Conservation (phyloP, 2,329 filamentous ascomycete genomes). For the Phialophora verrucosa region DNA sequence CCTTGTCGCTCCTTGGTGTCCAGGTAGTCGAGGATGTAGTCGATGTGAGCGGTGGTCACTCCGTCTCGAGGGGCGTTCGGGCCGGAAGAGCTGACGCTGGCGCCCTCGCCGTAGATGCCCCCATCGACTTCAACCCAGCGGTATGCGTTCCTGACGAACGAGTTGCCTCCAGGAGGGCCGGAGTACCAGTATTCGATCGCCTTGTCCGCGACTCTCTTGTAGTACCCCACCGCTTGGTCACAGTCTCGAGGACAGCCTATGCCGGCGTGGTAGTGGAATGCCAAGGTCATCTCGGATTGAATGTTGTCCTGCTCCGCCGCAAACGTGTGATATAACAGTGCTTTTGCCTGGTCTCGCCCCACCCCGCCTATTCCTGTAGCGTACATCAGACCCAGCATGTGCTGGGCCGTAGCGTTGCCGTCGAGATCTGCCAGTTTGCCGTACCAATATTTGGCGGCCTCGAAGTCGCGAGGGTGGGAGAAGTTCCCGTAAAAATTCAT, state of each 20-base stretch:
- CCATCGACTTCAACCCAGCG: conserved; percentile 88
- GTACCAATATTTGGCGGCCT: conserved; percentile 80
- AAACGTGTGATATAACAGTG: conserved; percentile 91
- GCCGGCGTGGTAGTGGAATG: conserved; percentile 81
- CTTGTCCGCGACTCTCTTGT: conserved; percentile 92
- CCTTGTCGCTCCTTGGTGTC: conserved; percentile 90
- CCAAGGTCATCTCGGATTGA: conserved; percentile 90
- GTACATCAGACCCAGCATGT: conserved; percentile 96
- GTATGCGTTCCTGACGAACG: conserved; percentile 77
- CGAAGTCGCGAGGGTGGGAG: conserved; percentile 81
- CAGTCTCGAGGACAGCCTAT: conserved; percentile 87
- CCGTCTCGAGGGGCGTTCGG: conserved; percentile 73
- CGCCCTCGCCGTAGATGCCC: conserved; percentile 93
- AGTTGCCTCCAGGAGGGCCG: conserved; percentile 85
- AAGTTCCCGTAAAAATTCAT: conserved; percentile 98
- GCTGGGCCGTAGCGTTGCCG: conserved; percentile 90
- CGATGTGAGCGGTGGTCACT: conserved; percentile 75
- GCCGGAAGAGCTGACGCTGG: conserved; percentile 86
- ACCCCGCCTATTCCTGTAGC: conserved; percentile 89
- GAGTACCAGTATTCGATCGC: conserved; percentile 85
- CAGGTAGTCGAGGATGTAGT: conserved; percentile 93
- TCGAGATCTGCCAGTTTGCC: conserved; percentile 73
- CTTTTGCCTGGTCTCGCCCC: conserved; percentile 84
- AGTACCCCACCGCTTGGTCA: conserved; percentile 82
- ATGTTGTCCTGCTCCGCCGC: conserved; percentile 83